Percentiles rank a stretch among this genome's conserved stretches.
These are phyloP conservation scores for Wickerhamiella cacticola DNA, from an alignment of 805 yeast species.

Conservation along the genomic window DNA sequence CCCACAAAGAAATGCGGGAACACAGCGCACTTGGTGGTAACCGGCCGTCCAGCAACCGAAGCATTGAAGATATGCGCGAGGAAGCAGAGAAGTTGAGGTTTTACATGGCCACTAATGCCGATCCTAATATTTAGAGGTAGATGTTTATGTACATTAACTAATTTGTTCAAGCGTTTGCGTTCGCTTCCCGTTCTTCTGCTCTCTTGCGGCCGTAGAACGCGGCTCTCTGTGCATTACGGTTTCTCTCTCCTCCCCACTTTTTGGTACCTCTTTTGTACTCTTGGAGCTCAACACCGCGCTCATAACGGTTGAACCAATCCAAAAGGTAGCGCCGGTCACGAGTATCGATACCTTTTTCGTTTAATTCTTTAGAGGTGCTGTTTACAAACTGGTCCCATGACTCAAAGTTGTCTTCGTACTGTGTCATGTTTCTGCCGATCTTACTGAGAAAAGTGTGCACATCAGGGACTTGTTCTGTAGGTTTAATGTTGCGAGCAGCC, in stretches of 20 bases:
- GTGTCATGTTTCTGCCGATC: slow-evolving; percentile 66
- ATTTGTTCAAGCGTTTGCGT: neutral
- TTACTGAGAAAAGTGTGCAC: slow-evolving; percentile 58
- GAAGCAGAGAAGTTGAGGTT: slow-evolving; percentile 50
- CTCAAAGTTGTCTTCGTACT: slow-evolving; percentile 57
- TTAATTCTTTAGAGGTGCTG: slow-evolving; percentile 44
- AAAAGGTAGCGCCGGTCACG: slow-evolving; percentile 54
- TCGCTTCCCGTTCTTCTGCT: slow-evolving; percentile 23
- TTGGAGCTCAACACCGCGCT: slow-evolving; percentile 42
- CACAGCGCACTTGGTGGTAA: slow-evolving; percentile 27
- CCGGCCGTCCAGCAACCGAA: slow-evolving; percentile 51
- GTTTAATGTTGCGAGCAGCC: slow-evolving; percentile 22
- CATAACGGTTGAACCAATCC: slow-evolving; percentile 56
- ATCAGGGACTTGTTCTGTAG: slow-evolving; percentile 49
- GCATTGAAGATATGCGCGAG: slow-evolving; percentile 50
- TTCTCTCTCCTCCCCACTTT: slow-evolving; percentile 79
- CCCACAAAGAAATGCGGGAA: slow-evolving; percentile 25
- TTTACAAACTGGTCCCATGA: slow-evolving; percentile 60
- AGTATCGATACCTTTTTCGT: slow-evolving; percentile 64
- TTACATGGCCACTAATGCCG: slow-evolving; percentile 21
- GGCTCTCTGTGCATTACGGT: slow-evolving; percentile 53
- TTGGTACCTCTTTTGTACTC: slow-evolving; percentile 60
- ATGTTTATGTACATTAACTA: slow-evolving; percentile 4
- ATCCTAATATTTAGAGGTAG: slow-evolving; percentile 15
- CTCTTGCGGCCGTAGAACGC: slow-evolving; percentile 26